These are phyloP conservation scores for Xylariaceae sp. DNA, from an alignment of 2,329 filamentous ascomycete species.

Conservation along the genomic window DNA sequence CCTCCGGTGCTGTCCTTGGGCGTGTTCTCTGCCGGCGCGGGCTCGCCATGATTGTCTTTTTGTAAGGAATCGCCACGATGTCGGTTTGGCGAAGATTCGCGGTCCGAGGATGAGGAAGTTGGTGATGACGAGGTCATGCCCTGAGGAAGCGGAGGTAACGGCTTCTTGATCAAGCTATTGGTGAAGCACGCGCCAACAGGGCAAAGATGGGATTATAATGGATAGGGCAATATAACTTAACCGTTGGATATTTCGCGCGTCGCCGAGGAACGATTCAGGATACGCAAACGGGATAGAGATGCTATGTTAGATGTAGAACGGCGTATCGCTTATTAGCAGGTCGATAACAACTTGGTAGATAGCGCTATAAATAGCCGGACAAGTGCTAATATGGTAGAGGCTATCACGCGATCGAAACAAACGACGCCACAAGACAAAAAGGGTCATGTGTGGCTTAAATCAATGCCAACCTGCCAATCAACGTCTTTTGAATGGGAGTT, in stretches of 20 bases:
- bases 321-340: neutral
- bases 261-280: neutral
- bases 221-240: neutral
- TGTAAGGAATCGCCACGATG: conserved; percentile 25
- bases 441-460: neutral
- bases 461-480: neutral
- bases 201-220: neutral
- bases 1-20: conserved; percentile 29
- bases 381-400: conserved; percentile 1
- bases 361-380: neutral
- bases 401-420: conserved; percentile 24
- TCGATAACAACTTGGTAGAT: neutral
- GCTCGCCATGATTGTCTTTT: conserved; percentile 15
- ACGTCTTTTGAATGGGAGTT: neutral
- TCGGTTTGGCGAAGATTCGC: conserved; percentile 33
- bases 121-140: conserved; percentile 46
- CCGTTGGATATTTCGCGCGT: neutral
- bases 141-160: conserved; percentile 9
- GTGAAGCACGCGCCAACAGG: neutral
- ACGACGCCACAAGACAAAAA: conserved; percentile 14
- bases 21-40: conserved; percentile 23
- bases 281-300: neutral
- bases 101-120: conserved; percentile 32
- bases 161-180: conserved; percentile 10
- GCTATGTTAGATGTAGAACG: neutral